Evolutionary conservation across 371 early-diverging fungal species (phyloP).

Genomic region (Zancudomyces culisetae): DNA sequence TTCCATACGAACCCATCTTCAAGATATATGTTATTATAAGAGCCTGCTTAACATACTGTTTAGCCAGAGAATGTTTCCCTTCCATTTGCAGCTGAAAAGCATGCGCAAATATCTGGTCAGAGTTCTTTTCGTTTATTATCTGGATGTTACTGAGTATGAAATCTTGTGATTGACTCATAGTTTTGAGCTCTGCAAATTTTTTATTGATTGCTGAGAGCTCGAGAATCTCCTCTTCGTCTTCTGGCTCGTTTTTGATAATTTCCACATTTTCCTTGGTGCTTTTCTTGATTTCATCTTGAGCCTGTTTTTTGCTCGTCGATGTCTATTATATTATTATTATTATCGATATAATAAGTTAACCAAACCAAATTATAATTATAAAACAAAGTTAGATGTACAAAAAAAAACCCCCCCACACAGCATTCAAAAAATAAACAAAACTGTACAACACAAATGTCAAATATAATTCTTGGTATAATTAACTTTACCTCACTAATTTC

Average conservation of each 20-base stretch:
- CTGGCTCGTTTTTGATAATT: constrained; percentile 7
- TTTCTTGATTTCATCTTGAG: not conserved
- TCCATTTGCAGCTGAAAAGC: constrained; percentile 63
- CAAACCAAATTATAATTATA: no score
- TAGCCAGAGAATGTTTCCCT: constrained; percentile 43
- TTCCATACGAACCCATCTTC: constrained; percentile 63
- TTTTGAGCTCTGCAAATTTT: constrained; percentile 37
- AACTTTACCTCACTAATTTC: constrained; percentile 22
- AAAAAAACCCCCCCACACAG: no score
- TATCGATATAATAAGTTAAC: no score
- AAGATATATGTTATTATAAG: constrained; percentile 56
- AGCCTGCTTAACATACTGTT: constrained; percentile 59
- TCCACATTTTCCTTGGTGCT: not conserved
- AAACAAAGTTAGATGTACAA: no score
- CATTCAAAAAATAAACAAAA: not conserved
- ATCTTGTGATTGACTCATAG: constrained; percentile 42
- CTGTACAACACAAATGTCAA: not conserved
- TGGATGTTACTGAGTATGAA: constrained; percentile 46
- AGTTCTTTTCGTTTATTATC: constrained; percentile 42
- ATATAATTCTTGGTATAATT: not conserved
- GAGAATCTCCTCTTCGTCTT: constrained; percentile 34
- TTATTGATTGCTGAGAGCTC: constrained; percentile 37
- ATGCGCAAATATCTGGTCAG: constrained; percentile 70
- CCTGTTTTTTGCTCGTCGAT: not conserved
- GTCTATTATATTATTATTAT: no score